phyloP scores from a whole-genome alignment of 2,329 filamentous ascomycete species.

The Stachybotrys echinatus region DNA sequence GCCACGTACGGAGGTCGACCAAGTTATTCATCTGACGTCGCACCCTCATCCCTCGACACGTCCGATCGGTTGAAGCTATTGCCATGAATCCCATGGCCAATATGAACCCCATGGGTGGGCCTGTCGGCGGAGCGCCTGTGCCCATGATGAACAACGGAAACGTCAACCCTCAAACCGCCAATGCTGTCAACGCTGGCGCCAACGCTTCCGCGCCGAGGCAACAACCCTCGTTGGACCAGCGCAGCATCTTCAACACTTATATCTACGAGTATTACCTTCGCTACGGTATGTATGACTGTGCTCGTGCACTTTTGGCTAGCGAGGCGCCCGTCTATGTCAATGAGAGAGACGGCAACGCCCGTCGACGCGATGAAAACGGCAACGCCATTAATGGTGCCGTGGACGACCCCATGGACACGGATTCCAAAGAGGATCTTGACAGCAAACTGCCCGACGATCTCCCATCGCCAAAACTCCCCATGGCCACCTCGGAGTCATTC shows the following conservation, averaged over 20 bases:
- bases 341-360: conserved; percentile 63
- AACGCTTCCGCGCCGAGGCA: conserved; percentile 29
- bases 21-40: background rate
- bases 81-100: conserved; percentile 62
- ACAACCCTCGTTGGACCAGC: conserved; percentile 40
- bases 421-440: conserved; percentile 72
- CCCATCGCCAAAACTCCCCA: conserved; percentile 66
- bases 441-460: conserved; percentile 74
- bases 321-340: conserved; percentile 59
- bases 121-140: conserved; percentile 55
- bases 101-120: conserved; percentile 65
- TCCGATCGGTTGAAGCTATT: background rate
- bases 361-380: conserved; percentile 61
- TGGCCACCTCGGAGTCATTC: conserved; percentile 67
- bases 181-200: conserved; percentile 21
- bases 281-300: conserved; percentile 78
- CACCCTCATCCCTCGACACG: background rate
- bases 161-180: conserved; percentile 25
- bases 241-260: conserved; percentile 70
- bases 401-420: conserved; percentile 76
- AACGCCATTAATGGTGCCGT: conserved; percentile 64
- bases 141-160: conserved; percentile 62
- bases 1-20: background rate
- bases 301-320: conserved; percentile 64
- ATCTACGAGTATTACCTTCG: conserved; percentile 91